These are phyloP conservation scores for Actinomucor elegans DNA, from an alignment of 371 early-diverging fungal species.

Conservation along the genomic window DNA sequence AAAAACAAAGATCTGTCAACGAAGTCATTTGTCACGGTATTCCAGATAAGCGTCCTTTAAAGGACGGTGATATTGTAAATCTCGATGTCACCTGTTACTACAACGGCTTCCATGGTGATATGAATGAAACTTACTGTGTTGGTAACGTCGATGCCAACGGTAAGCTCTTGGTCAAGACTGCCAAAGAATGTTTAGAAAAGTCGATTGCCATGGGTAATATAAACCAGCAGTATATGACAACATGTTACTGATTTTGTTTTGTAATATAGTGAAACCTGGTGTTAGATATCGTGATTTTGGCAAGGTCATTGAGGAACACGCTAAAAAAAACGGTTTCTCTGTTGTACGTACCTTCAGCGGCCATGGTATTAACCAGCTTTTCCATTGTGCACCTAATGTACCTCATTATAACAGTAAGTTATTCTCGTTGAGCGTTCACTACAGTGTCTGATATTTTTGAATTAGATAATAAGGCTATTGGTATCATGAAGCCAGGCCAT, in stretches of 20 bases:
- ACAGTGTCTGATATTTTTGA: too few species aligned
- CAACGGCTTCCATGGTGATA: slow-evolving; percentile 91
- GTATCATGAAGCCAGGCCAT: slow-evolving; percentile 91
- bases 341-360: slow-evolving; percentile 95
- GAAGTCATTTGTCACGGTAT: slow-evolving; percentile 90
- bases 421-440: too few species aligned
- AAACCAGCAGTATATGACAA: too few species aligned
- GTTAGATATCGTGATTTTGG: slow-evolving; percentile 91
- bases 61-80: slow-evolving; percentile 94
- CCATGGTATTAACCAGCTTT: slow-evolving; percentile 89
- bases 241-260: background rate
- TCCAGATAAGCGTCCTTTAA: slow-evolving; percentile 82
- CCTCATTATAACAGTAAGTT: slow-evolving; percentile 92
- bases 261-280: slow-evolving; percentile 80
- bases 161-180: slow-evolving; percentile 69
- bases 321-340: slow-evolving; percentile 82
- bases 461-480: slow-evolving; percentile 89
- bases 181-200: slow-evolving; percentile 81
- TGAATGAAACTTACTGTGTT: slow-evolving; percentile 87
- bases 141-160: slow-evolving; percentile 86
- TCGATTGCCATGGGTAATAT: slow-evolving; percentile 83
- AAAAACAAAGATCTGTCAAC: slow-evolving; percentile 52
- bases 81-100: slow-evolving; percentile 86
- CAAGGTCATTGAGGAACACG: slow-evolving; percentile 86
- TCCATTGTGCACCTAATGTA: slow-evolving; percentile 90